Conservation (phyloP, 177 flowering plant genomes). For the Tripterygium wilfordii region DNA sequence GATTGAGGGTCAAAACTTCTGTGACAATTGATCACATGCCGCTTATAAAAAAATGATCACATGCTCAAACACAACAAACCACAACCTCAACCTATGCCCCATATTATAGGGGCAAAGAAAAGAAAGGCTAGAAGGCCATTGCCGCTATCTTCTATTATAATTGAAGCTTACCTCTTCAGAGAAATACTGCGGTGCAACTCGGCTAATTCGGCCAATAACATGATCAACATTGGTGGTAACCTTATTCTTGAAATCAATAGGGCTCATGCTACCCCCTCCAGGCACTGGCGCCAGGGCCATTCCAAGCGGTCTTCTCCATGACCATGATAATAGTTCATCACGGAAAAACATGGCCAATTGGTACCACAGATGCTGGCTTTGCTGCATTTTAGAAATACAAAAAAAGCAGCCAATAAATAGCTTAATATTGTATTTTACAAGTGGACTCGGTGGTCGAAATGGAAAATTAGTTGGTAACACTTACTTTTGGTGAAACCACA, state of each 20-base stretch:
- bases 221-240: constrained; percentile 79
- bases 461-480: constrained; percentile 6
- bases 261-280: constrained; percentile 60
- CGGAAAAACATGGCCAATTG: constrained; percentile 99
- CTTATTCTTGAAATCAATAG: constrained; percentile 76
- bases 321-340: constrained; percentile 98
- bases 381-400: constrained; percentile 42
- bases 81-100: no score
- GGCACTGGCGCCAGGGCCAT: constrained; percentile 59
- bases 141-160: not conserved
- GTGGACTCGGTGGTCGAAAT: not conserved
- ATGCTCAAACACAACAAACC: no score
- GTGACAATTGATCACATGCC: no score
- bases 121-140: no score
- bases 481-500: constrained; percentile 86
- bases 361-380: constrained; percentile 91
- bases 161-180: constrained; percentile 67
- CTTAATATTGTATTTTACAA: not conserved
- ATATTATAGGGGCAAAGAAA: no score
- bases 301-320: constrained; percentile 90
- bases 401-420: not conserved
- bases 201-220: constrained; percentile 65
- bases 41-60: no score
- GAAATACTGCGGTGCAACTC: constrained; percentile 71
- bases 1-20: no score